Evolutionary conservation across 768 basidiomycete species (phyloP).

Genomic region (Stropharia rugosoannulata): DNA sequence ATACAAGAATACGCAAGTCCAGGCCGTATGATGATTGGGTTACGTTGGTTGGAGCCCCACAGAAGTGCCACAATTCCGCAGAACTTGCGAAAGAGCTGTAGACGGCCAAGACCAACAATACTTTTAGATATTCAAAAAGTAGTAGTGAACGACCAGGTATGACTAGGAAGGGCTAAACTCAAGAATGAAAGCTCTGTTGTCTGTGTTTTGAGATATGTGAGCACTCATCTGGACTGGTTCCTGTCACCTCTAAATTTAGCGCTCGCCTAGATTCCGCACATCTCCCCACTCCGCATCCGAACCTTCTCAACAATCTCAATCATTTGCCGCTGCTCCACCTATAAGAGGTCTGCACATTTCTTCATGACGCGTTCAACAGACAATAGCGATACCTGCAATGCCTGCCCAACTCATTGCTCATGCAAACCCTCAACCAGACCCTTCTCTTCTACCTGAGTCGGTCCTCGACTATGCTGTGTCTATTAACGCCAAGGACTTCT

Average conservation of each 20-base stretch:
- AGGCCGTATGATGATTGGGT: too few species aligned
- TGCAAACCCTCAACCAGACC: conserved; percentile 69
- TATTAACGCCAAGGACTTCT: conserved; percentile 44
- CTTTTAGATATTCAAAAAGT: neutral
- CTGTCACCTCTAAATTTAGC: conserved; percentile 5
- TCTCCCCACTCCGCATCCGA: neutral
- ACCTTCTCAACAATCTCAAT: too few species aligned
- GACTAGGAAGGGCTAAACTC: neutral
- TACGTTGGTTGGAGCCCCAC: too few species aligned
- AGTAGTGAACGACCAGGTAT: neutral
- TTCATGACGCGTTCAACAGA: conserved; percentile 6
- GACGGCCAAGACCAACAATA: too few species aligned
- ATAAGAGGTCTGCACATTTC: conserved; percentile 8
- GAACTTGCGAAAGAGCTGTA: too few species aligned
- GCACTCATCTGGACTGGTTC: neutral
- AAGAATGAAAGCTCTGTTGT: neutral
- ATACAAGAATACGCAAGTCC: too few species aligned
- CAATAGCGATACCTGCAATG: conserved; percentile 34
- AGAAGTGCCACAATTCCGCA: too few species aligned
- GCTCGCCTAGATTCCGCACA: neutral
- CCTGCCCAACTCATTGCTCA: conserved; percentile 56
- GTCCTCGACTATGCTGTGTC: conserved; percentile 49
- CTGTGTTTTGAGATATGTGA: neutral
- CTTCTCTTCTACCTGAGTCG: conserved; percentile 63
- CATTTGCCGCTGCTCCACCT: neutral